phyloP scores from a whole-genome alignment of 768 basidiomycete species.

The Lactifluus piperatus region DNA sequence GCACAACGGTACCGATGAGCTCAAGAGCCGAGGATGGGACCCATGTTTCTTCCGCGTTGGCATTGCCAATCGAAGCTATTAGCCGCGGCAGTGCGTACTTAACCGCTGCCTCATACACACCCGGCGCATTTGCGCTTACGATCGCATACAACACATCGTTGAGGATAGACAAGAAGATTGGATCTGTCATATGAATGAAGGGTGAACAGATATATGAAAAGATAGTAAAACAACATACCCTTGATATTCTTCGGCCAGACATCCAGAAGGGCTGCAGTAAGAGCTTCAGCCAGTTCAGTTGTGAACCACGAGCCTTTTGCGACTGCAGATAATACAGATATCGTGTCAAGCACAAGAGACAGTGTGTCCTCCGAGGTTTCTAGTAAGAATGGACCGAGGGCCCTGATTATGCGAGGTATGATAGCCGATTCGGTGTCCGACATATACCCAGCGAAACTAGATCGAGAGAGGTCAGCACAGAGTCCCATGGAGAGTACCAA shows the following conservation, averaged over 20 bases:
- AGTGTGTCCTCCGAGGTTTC: constrained; percentile 82
- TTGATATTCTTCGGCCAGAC: constrained; percentile 84
- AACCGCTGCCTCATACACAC: constrained; percentile 66
- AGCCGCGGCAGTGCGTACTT: constrained; percentile 66
- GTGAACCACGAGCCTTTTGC: constrained; percentile 69
- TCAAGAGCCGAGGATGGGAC: constrained; percentile 77
- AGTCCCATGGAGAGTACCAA: neutral
- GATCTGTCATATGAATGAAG: constrained; percentile 44
- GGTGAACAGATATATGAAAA: neutral
- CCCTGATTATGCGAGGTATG: constrained; percentile 65
- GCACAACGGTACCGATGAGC: constrained; percentile 61
- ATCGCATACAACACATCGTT: constrained; percentile 44
- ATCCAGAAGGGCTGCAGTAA: constrained; percentile 61
- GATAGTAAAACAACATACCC: constrained; percentile 39
- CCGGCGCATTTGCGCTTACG: constrained; percentile 50
- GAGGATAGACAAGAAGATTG: constrained; percentile 44
- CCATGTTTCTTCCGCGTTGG: constrained; percentile 60
- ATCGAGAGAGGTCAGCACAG: constrained; percentile 11
- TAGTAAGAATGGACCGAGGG: constrained; percentile 76
- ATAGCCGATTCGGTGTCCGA: constrained; percentile 54
- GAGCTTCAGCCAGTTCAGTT: constrained; percentile 49
- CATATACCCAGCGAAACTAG: constrained; percentile 61
- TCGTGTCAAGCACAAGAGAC: constrained; percentile 77
- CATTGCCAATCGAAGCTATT: constrained; percentile 49
- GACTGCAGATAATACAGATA: constrained; percentile 71